A percentile compares a stretch with the other conserved stretches of the same genome.
Evolutionary conservation across 192 early-diverging fungal genomes (phyloP).

Genomic region (Diversispora eburnea): DNA sequence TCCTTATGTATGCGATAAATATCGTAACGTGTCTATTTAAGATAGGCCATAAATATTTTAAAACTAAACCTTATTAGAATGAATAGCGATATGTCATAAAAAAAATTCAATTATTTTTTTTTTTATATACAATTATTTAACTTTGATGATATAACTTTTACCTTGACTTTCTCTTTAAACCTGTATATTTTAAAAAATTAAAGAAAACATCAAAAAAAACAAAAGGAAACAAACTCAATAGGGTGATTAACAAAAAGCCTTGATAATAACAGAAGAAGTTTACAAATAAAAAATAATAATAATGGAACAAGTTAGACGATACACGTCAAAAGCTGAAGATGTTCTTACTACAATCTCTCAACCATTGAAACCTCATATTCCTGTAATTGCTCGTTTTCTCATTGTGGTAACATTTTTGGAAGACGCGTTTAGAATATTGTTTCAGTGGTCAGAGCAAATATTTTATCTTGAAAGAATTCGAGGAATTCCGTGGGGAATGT

Average conservation of each 20-base stretch:
- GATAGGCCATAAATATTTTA: too few species aligned
- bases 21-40: too few species aligned
- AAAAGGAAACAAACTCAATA: background rate
- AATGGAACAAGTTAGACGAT: conserved; percentile 48
- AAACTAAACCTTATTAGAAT: too few species aligned
- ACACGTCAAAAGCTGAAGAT: conserved; percentile 66
- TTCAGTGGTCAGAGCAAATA: conserved; percentile 89
- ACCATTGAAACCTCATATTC: conserved; percentile 89
- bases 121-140: too few species aligned
- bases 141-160: too few species aligned
- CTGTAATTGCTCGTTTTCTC: conserved; percentile 86
- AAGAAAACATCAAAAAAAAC: background rate
- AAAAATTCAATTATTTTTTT: too few species aligned
- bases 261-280: background rate
- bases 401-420: conserved; percentile 96
- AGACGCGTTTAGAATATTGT: conserved; percentile 83
- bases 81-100: too few species aligned
- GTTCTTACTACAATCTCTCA: conserved; percentile 68
- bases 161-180: too few species aligned
- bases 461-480: conserved; percentile 78
- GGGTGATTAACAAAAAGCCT: background rate
- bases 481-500: conserved; percentile 73
- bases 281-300: background rate
- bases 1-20: too few species aligned
- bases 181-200: too few species aligned